These are phyloP conservation scores for Populus pruinosa DNA, from an alignment of 345 rosid genomes.

Conservation along the genomic window DNA sequence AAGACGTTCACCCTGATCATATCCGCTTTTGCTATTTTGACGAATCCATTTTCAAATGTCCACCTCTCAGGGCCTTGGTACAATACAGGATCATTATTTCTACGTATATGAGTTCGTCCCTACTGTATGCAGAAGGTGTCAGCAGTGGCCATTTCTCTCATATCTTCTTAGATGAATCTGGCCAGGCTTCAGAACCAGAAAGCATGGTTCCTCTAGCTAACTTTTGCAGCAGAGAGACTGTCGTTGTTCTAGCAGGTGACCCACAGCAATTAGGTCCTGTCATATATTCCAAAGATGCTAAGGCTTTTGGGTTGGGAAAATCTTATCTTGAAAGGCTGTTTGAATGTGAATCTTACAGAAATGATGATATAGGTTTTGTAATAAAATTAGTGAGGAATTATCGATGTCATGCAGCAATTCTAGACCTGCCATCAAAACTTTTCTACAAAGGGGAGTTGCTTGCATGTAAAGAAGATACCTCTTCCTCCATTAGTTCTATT, in stretches of 20 bases:
- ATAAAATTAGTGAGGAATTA: conserved; percentile 70
- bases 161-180: conserved; percentile 82
- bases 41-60: conserved; percentile 57
- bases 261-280: conserved; percentile 92
- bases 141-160: conserved; percentile 76
- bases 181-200: conserved; percentile 94
- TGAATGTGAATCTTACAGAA: conserved; percentile 47
- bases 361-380: conserved; percentile 54
- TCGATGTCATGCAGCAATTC: conserved; percentile 72
- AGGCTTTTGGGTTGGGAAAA: conserved; percentile 52
- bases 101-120: conserved; percentile 77
- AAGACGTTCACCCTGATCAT: conserved; percentile 56
- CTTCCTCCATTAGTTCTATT: conserved; percentile 29
- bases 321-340: conserved; percentile 75
- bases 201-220: conserved; percentile 66
- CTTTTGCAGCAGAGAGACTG: conserved; percentile 55
- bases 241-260: conserved; percentile 88
- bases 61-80: conserved; percentile 52
- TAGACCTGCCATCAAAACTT: conserved; percentile 69
- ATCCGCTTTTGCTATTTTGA: conserved; percentile 67
- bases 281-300: conserved; percentile 63
- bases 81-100: conserved; percentile 58
- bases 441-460: conserved; percentile 74
- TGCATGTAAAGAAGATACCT: conserved; percentile 59
- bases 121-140: conserved; percentile 65